phyloP scores from a whole-genome alignment of 2,329 filamentous ascomycete genomes.

The Paradendryphiella salina region DNA sequence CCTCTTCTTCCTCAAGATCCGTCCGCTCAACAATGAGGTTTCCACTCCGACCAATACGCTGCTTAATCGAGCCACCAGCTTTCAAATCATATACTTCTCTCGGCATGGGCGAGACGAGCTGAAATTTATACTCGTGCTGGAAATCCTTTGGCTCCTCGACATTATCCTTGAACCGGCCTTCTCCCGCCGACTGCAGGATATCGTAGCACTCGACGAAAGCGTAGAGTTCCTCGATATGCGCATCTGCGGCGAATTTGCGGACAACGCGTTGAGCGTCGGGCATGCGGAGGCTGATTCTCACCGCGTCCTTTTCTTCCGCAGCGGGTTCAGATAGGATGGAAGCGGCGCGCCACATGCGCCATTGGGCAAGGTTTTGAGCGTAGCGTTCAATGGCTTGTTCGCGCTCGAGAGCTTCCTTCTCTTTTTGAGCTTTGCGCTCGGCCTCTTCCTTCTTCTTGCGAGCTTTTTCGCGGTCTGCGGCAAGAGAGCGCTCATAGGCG shows the following conservation, averaged over 20 bases:
- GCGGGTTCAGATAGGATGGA: conserved; percentile 70
- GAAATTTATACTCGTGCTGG: conserved; percentile 81
- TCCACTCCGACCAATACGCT: conserved; percentile 77
- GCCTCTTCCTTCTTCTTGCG: conserved; percentile 76
- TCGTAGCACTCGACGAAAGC: conserved; percentile 94
- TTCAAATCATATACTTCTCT: conserved; percentile 76
- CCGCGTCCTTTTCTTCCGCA: conserved; percentile 65
- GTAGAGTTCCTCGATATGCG: conserved; percentile 84
- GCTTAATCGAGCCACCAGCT: conserved; percentile 65
- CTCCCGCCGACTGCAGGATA: conserved; percentile 53
- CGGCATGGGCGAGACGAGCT: conserved; percentile 82
- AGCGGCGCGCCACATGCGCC: conserved; percentile 77
- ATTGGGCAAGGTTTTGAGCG: conserved; percentile 64
- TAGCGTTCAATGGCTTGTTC: conserved; percentile 64
- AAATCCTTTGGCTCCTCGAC: conserved; percentile 66
- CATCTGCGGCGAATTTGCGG: conserved; percentile 70
- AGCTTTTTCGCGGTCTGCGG: conserved; percentile 82
- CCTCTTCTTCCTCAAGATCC: conserved; percentile 59
- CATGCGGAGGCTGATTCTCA: conserved; percentile 68
- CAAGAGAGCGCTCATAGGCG: conserved; percentile 90
- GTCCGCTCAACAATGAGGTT: conserved; percentile 85
- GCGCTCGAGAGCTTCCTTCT: conserved; percentile 67
- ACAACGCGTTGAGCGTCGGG: conserved; percentile 73
- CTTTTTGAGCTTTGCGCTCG: conserved; percentile 61
- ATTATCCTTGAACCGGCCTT: conserved; percentile 37